Base-by-base conservation (phyloP, 2,329 filamentous ascomycete species). In the Microsporum ferrugineum region DNA sequence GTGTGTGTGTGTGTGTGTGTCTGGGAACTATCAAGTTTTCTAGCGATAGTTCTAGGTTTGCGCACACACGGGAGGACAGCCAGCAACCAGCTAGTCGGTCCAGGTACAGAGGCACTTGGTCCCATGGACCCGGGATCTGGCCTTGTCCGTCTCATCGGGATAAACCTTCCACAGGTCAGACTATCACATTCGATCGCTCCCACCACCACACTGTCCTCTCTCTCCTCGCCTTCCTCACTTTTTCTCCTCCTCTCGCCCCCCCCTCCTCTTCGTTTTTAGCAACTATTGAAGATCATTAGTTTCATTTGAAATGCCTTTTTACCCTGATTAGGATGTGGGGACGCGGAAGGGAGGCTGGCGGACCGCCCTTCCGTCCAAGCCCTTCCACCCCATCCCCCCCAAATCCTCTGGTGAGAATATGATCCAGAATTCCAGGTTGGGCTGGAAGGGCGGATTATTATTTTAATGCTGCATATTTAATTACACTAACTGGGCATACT, bases 331-430 rank as follows among this genome's bases (percentile, higher is more conserved):
- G 31, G 31, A 10, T 23, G 51, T 55, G 51, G 51, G 17, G 51
- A 55, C n/a, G 33, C 51, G 51, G 51, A 55, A 55, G 51, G 33
- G 51, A 55, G 51, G 51, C 51, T 55, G 51, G 51, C 51, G 51
- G 51, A 34, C 51, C 51, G 51, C 12, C 49, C n/a, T 55, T 55
- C 51, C 51, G 51, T 34, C 51, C 23, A 34, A 55, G 51, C 33
- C 33, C 27, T 10, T 29, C 17, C 27, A 29, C 23, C 49, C 14
- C 29, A 33, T 33, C 12, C 8, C 27, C 12, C 5, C n/a, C 3
- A 27, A 14, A 36, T 8, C 17, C 17, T 23, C 17, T 23, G n/a
- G 31, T 31, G 31, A 29, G 10, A 17, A 36, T 23, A 51, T 55
- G 51, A 55, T 55, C 51, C 51, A 55, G 51, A 53, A 34, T 7